A percentile compares a stretch with the other conserved stretches of the same genome.
These are phyloP conservation scores for Xylariaceae sp. DNA, from an alignment of 2,329 filamentous ascomycete species.

Conservation along the genomic window DNA sequence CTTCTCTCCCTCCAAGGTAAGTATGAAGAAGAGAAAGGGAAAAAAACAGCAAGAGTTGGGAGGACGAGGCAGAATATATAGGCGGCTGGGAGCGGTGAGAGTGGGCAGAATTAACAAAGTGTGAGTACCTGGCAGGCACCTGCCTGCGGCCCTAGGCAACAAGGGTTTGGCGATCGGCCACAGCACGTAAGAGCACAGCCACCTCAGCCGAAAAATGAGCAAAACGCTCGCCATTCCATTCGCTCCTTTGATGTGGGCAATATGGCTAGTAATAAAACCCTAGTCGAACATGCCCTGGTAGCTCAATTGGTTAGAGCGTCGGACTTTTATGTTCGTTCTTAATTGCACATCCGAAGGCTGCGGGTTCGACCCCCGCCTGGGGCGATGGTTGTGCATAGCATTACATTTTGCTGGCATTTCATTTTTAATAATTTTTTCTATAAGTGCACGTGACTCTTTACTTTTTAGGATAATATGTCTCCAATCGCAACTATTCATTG, in stretches of 20 bases:
- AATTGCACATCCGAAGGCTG: constrained; percentile 37
- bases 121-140: background rate
- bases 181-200: no score
- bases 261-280: no score
- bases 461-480: no score
- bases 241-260: no score
- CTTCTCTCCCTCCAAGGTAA: constrained; percentile 26
- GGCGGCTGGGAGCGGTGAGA: background rate
- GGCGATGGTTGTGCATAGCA: constrained; percentile 22
- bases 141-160: no score
- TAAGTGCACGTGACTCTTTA: background rate
- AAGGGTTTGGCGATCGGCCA: no score
- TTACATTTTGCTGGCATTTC: background rate
- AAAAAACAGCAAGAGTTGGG: background rate
- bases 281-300: constrained; percentile 25
- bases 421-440: background rate
- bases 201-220: no score
- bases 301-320: constrained; percentile 36
- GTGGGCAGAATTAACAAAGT: constrained; percentile 12
- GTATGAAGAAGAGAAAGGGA: constrained; percentile 17
- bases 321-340: constrained; percentile 28
- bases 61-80: constrained; percentile 1
- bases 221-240: no score
- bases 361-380: constrained; percentile 41
- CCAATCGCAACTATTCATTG: no score